Conservation (phyloP, 805 yeast genomes). For the Lipomyces orientalis region DNA sequence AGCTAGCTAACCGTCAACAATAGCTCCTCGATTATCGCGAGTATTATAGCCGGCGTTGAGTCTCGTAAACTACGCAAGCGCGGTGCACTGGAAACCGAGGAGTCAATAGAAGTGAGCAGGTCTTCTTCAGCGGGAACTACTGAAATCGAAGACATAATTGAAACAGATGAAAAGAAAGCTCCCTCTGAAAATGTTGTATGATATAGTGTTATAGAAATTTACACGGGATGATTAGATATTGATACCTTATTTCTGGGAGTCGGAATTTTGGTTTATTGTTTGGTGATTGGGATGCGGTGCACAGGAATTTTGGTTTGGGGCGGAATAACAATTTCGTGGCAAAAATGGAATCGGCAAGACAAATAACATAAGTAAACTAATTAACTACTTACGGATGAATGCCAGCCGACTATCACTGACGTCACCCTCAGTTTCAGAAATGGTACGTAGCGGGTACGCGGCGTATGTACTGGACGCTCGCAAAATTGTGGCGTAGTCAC, state of each 20-base stretch:
- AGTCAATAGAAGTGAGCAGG: background rate
- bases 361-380: too few relatives aligned
- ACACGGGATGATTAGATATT: background rate
- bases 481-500: too few relatives aligned
- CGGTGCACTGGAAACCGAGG: background rate
- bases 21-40: slow-evolving; percentile 21
- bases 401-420: background rate
- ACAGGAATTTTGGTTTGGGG: background rate
- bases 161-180: background rate
- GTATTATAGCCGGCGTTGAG: slow-evolving; percentile 26
- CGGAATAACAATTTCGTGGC: too few relatives aligned
- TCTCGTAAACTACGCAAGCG: slow-evolving; percentile 15
- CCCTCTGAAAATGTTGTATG: background rate
- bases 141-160: background rate
- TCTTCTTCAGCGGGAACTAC: background rate
- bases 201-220: background rate
- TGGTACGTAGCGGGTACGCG: background rate
- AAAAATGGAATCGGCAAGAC: too few relatives aligned
- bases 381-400: too few relatives aligned
- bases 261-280: background rate
- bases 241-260: background rate
- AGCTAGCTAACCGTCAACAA: background rate
- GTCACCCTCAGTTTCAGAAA: background rate
- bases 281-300: background rate
- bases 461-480: too few relatives aligned